These are phyloP conservation scores for Coemansia javaensis DNA, from an alignment of 192 early-diverging fungal genomes.

Conservation along the genomic window DNA sequence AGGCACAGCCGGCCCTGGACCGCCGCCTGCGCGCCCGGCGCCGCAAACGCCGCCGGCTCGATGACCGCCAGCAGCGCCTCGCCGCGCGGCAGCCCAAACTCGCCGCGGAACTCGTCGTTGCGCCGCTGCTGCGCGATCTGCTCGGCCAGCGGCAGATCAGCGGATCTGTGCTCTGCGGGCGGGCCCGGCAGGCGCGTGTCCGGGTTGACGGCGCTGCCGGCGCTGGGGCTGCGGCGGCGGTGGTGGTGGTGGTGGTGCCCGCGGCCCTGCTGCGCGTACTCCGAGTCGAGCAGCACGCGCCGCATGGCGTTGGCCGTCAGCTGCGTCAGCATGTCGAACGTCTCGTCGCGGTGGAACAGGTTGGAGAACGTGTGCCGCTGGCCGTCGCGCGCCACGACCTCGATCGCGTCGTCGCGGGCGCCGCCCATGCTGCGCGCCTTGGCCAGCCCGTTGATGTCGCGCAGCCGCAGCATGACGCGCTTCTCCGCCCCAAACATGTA, in stretches of 20 bases:
- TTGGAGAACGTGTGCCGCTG: conserved; percentile 85
- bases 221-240: conserved; percentile 11
- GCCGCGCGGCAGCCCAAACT: conserved; percentile 72
- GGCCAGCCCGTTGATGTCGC: conserved; percentile 82
- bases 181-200: conserved; percentile 13
- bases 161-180: too few relatives aligned
- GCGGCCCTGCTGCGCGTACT: conserved; percentile 21
- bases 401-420: conserved; percentile 81
- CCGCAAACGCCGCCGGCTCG: conserved; percentile 52
- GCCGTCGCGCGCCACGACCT: conserved; percentile 77
- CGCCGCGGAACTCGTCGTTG: conserved; percentile 66
- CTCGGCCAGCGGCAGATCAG: conserved; percentile 50
- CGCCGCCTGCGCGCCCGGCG: conserved; percentile 26
- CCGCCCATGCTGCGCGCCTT: conserved; percentile 90
- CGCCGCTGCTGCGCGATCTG: conserved; percentile 71
- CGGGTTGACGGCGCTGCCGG: conserved; percentile 10
- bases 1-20: conserved; percentile 73
- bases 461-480: conserved; percentile 84
- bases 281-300: conserved; percentile 77
- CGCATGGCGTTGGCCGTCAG: conserved; percentile 85
- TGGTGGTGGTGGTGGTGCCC: conserved; percentile 7
- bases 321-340: conserved; percentile 90
- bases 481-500: conserved; percentile 91
- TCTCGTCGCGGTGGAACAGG: conserved; percentile 94
- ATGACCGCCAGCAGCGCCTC: conserved; percentile 66